These are phyloP conservation scores for Ramularia endophylla DNA, from an alignment of 2,329 filamentous ascomycete species.

Conservation along the genomic window DNA sequence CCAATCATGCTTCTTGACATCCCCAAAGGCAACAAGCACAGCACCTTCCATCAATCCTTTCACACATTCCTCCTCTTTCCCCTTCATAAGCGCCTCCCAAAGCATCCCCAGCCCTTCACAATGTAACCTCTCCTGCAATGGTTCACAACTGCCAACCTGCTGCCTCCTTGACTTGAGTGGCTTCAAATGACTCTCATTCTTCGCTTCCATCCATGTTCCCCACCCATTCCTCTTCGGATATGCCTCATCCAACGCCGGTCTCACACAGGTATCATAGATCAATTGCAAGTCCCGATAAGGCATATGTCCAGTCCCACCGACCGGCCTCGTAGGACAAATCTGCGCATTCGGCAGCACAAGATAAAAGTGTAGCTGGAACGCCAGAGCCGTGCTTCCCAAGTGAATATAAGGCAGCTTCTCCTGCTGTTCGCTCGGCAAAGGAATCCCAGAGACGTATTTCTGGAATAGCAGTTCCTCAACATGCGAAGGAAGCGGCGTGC, in stretches of 20 bases:
- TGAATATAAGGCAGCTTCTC: constrained; percentile 16
- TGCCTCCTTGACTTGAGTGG: constrained; percentile 17
- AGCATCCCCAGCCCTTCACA: constrained; percentile 14
- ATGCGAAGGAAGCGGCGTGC: constrained; percentile 11
- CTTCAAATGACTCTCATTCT: constrained; percentile 18
- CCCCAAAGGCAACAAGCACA: constrained; percentile 10
- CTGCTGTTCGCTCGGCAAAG: constrained; percentile 10
- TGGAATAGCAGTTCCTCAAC: constrained; percentile 15
- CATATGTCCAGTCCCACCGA: constrained; percentile 8
- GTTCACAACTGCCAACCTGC: constrained; percentile 5
- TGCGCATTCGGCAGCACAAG: constrained; percentile 14
- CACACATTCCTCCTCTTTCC: constrained; percentile 7
- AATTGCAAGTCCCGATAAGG: constrained; percentile 11
- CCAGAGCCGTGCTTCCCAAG: constrained; percentile 16
- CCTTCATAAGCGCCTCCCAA: constrained; percentile 14
- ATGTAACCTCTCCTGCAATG: constrained; percentile 16
- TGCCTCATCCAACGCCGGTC: constrained; percentile 14
- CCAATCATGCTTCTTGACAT: constrained; percentile 14
- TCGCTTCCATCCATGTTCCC: constrained; percentile 17
- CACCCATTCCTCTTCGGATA: constrained; percentile 13
- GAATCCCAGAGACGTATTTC: constrained; percentile 11
- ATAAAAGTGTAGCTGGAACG: constrained; percentile 19
- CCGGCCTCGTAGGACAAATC: not conserved
- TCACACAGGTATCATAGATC: constrained; percentile 14
- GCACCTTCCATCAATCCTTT: constrained; percentile 8